These are phyloP conservation scores for Primulina eburnea DNA, from an alignment of 257 asterid species.

Conservation along the genomic window DNA sequence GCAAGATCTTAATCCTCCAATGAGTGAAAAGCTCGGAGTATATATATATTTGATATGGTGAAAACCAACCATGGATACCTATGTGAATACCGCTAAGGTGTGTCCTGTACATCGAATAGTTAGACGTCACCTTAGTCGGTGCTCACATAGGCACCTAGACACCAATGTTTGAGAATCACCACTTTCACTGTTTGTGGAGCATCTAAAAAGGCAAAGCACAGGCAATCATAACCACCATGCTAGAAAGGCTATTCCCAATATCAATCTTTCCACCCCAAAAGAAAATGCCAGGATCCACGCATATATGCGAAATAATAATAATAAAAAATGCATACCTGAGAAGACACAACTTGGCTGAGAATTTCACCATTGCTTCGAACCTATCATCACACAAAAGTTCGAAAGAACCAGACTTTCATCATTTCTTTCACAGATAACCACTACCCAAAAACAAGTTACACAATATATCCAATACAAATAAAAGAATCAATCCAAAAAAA, in stretches of 20 bases:
- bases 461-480: constrained; percentile 25
- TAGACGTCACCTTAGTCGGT: no score
- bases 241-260: constrained; percentile 20
- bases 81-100: no score
- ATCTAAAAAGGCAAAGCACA: neutral
- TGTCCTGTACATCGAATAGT: no score
- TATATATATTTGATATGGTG: no score
- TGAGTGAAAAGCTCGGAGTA: neutral
- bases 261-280: neutral
- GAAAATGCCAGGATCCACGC: constrained; percentile 18
- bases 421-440: constrained; percentile 2
- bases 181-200: no score
- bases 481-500: neutral
- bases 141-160: no score
- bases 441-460: constrained; percentile 19
- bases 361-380: constrained; percentile 88
- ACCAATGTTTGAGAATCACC: no score
- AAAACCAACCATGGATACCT: no score
- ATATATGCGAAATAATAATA: constrained; percentile 16
- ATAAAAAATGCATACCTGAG: constrained; percentile 59
- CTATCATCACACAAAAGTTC: constrained; percentile 36
- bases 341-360: constrained; percentile 86
- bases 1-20: neutral
- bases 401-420: constrained; percentile 19
- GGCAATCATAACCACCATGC: neutral